Evolutionary conservation across 2,329 filamentous ascomycete genomes (phyloP).

Genomic region (Pseudonectria foliicola): DNA sequence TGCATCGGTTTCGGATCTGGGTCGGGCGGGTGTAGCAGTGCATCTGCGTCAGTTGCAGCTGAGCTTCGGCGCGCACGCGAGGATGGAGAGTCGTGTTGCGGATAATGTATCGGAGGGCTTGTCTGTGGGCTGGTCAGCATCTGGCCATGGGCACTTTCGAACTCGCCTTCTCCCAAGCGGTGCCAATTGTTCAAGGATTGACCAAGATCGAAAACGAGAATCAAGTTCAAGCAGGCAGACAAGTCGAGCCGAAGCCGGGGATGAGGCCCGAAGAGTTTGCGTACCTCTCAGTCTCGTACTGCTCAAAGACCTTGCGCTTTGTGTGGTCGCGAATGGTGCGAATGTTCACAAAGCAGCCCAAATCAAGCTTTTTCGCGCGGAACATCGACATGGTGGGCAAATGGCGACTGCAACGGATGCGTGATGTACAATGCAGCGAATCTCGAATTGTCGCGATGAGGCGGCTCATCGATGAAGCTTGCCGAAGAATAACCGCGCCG

Average conservation of each 20-base stretch:
- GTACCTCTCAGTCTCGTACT: slow-evolving; percentile 83
- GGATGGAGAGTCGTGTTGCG: slow-evolving; percentile 82
- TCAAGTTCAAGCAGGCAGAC: too few species aligned
- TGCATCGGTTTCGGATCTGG: slow-evolving; percentile 90
- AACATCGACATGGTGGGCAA: slow-evolving; percentile 68
- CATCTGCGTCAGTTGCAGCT: slow-evolving; percentile 91
- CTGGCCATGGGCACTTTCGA: too few species aligned
- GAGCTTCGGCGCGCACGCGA: slow-evolving; percentile 80
- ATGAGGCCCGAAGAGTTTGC: slow-evolving; percentile 15
- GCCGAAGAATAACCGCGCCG: too few species aligned
- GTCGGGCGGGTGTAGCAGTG: slow-evolving; percentile 90
- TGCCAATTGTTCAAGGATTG: too few species aligned
- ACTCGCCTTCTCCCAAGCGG: too few species aligned
- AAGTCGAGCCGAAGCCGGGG: too few species aligned
- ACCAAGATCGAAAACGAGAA: too few species aligned
- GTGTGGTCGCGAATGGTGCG: slow-evolving; percentile 89
- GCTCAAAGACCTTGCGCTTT: slow-evolving; percentile 87
- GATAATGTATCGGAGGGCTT: slow-evolving; percentile 88
- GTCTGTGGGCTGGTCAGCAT: slow-evolving; percentile 43
- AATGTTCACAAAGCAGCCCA: slow-evolving; percentile 81
- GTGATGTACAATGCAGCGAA: slow-evolving; percentile 8
- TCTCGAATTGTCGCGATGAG: slow-evolving; percentile 1
- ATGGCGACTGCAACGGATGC: slow-evolving; percentile 6
- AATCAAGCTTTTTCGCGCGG: slow-evolving; percentile 80
- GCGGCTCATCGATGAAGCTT: too few species aligned